A percentile compares a stretch with the other conserved stretches of the same genome.
Conservation (phyloP, 2,329 filamentous ascomycete genomes). For the Colletotrichum sansevieriae region DNA sequence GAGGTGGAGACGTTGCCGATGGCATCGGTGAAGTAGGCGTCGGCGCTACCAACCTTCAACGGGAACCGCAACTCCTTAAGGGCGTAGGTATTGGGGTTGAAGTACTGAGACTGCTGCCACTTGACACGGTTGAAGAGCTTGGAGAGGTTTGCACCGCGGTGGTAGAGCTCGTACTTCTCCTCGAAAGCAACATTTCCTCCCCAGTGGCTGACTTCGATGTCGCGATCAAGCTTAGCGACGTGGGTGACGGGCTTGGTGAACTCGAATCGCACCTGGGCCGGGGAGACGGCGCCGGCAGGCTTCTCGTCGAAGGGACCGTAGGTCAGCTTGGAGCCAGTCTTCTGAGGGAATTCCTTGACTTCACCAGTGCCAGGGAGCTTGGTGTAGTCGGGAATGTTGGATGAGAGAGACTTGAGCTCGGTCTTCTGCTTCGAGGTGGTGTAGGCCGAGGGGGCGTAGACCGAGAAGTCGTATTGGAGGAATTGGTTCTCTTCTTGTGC, state of each 20-base stretch:
- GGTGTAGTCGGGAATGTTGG: conserved; percentile 87
- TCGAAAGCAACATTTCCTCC: conserved; percentile 96
- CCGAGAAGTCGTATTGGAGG: conserved; percentile 86
- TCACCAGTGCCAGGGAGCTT: conserved; percentile 72
- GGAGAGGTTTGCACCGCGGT: conserved; percentile 84
- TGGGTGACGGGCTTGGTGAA: conserved; percentile 93
- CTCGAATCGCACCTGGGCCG: conserved; percentile 88
- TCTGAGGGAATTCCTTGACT: conserved; percentile 76
- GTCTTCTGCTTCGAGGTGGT: conserved; percentile 94
- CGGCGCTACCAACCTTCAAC: conserved; percentile 81
- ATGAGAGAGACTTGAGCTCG: conserved; percentile 87
- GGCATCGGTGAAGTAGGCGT: conserved; percentile 95
- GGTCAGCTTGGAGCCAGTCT: conserved; percentile 86
- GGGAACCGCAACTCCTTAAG: conserved; percentile 87
- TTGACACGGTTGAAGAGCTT: conserved; percentile 81
- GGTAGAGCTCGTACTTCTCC: conserved; percentile 89
- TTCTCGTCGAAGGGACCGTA: conserved; percentile 92
- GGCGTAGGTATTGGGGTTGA: conserved; percentile 81
- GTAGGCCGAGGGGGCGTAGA: conserved; percentile 88
- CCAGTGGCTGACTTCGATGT: conserved; percentile 97
- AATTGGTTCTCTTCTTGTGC: conserved; percentile 89
- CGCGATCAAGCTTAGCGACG: conserved; percentile 83
- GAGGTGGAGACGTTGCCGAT: conserved; percentile 98
- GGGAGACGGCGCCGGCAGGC: conserved; percentile 80
- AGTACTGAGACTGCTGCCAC: conserved; percentile 80